Conservation (phyloP, 2,329 filamentous ascomycete genomes). For the Penicillium verrucosum region DNA sequence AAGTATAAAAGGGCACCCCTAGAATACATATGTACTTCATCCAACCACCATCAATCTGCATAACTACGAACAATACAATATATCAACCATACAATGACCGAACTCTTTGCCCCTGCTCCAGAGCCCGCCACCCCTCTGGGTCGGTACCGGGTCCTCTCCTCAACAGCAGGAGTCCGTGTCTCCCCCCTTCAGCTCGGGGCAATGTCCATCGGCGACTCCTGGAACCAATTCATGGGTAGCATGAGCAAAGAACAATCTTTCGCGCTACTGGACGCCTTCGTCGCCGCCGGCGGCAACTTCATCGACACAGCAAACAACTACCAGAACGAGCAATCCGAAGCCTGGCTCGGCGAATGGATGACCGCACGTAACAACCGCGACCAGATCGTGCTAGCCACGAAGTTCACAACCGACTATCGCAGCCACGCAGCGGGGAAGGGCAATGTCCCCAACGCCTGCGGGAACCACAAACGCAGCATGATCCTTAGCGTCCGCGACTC, state of each 20-base stretch:
- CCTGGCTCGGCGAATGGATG: constrained; percentile 71
- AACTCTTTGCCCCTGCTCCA: constrained; percentile 42
- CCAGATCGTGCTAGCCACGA: constrained; percentile 69
- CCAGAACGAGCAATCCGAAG: constrained; percentile 61
- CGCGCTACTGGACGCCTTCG: constrained; percentile 64
- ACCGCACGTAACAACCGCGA: constrained; percentile 61
- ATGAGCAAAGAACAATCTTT: constrained; percentile 63
- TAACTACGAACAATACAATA: neutral
- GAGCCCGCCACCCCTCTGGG: constrained; percentile 59
- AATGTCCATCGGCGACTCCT: constrained; percentile 40
- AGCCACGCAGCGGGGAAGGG: constrained; percentile 34
- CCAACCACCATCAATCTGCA: neutral
- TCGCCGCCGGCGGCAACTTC: constrained; percentile 66
- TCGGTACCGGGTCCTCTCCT: constrained; percentile 64
- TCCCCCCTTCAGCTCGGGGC: constrained; percentile 55
- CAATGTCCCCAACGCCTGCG: constrained; percentile 41
- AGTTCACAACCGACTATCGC: constrained; percentile 61
- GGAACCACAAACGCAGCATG: constrained; percentile 45
- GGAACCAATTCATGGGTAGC: constrained; percentile 57
- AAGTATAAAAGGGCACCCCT: neutral
- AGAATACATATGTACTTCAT: neutral
- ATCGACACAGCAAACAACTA: constrained; percentile 71
- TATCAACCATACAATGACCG: constrained; percentile 23
- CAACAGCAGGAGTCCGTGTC: constrained; percentile 63
- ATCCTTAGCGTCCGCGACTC: constrained; percentile 43